Conservation (phyloP, 306 rosid species). For the Erythrophleum fordii region DNA sequence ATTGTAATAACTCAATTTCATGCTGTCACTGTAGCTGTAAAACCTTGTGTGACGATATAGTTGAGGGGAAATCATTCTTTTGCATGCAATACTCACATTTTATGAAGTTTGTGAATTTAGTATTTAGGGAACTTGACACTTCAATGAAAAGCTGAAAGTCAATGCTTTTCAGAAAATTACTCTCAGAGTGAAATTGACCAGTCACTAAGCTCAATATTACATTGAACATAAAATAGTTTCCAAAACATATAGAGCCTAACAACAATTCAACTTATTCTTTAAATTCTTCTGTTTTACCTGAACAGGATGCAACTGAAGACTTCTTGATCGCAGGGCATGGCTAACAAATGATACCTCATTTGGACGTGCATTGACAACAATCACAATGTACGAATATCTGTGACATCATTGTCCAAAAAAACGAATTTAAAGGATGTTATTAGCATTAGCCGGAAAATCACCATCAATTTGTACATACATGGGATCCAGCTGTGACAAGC, state of each 20-base stretch:
- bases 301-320: conserved; percentile 78
- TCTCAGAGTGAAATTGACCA: background rate
- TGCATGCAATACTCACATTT: too few species aligned
- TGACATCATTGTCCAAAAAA: conserved; percentile 35
- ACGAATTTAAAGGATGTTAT: conserved; percentile 5
- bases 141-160: background rate
- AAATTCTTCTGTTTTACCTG: conserved; percentile 57
- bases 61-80: too few species aligned
- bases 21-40: too few species aligned
- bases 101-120: too few species aligned
- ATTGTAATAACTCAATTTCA: too few species aligned
- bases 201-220: conserved; percentile 5
- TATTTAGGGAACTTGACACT: background rate
- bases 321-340: conserved; percentile 56
- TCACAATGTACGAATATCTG: conserved; percentile 81
- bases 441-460: conserved; percentile 26
- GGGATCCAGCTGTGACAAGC: conserved; percentile 87
- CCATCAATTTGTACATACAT: conserved; percentile 58
- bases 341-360: conserved; percentile 64
- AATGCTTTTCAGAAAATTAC: background rate
- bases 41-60: too few species aligned
- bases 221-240: background rate
- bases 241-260: background rate
- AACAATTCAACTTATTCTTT: background rate
- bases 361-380: conserved; percentile 80